Percentiles rank a stretch among this genome's conserved stretches.
phyloP scores from a whole-genome alignment of 2,329 filamentous ascomycete genomes.

The Xylaria sp. region DNA sequence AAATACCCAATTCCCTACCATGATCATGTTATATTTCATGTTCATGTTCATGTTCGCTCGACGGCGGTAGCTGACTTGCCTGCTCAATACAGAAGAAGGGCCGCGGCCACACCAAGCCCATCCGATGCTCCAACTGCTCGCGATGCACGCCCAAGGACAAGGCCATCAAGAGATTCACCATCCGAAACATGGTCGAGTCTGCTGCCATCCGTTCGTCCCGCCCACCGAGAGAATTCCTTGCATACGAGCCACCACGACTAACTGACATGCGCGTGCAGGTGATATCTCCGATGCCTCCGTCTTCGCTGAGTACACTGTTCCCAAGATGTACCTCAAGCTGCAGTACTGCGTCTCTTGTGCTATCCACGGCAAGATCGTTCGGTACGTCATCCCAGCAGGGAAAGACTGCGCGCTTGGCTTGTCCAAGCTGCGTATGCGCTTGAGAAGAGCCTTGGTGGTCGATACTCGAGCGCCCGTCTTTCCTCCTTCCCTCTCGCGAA shows the following conservation, averaged over 20 bases:
- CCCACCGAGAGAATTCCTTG: constrained; percentile 17
- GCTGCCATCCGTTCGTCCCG: constrained; percentile 93
- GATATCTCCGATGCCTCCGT: constrained; percentile 99
- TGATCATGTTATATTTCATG: not conserved
- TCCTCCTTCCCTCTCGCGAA: constrained; percentile 40
- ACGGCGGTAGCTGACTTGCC: constrained; percentile 42
- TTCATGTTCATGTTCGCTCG: not conserved
- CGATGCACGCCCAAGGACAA: constrained; percentile 98
- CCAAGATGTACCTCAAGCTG: constrained; percentile 99
- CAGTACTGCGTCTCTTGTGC: constrained; percentile 99
- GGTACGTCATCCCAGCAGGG: constrained; percentile 79
- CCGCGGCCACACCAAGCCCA: constrained; percentile 99
- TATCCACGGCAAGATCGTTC: constrained; percentile 99
- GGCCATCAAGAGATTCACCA: constrained; percentile 99
- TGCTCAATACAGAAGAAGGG: constrained; percentile 69
- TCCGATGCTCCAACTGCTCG: constrained; percentile 80
- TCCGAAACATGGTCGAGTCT: constrained; percentile 99
- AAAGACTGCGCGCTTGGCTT: constrained; percentile 62
- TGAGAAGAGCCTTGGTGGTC: constrained; percentile 72
- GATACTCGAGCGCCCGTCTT: constrained; percentile 54
- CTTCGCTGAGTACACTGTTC: constrained; percentile 98
- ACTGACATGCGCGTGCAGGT: constrained; percentile 67
- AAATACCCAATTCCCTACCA: constrained; percentile 28
- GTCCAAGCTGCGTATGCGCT: constrained; percentile 54
- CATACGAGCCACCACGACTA: constrained; percentile 25